Conservation (phyloP, 768 basidiomycete genomes). For the Megacollybia marginata region DNA sequence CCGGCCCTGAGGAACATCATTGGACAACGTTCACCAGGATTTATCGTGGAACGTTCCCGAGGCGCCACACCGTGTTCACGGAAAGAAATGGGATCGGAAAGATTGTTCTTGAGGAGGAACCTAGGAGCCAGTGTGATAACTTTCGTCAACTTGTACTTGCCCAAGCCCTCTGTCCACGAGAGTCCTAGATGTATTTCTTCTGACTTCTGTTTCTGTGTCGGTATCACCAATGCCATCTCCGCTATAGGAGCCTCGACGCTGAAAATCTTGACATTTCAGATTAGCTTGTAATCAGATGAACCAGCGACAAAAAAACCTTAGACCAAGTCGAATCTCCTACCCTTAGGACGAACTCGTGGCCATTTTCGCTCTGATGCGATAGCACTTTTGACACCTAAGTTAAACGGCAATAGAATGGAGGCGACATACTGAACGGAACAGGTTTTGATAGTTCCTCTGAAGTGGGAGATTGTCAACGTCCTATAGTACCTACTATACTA, state of each 20-base stretch:
- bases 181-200: constrained; percentile 78
- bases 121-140: constrained; percentile 88
- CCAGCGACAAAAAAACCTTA: constrained; percentile 38
- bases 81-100: constrained; percentile 62
- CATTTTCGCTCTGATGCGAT: constrained; percentile 72
- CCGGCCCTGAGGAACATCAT: constrained; percentile 61
- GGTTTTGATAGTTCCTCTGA: constrained; percentile 44
- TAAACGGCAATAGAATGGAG: not conserved
- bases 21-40: constrained; percentile 61
- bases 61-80: constrained; percentile 78
- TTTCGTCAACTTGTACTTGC: constrained; percentile 95
- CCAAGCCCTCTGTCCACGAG: constrained; percentile 90
- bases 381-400: constrained; percentile 48
- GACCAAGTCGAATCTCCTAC: constrained; percentile 87
- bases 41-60: constrained; percentile 51
- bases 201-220: constrained; percentile 50
- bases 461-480: not conserved
- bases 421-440: constrained; percentile 71
- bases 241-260: constrained; percentile 89
- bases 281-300: not conserved
- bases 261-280: constrained; percentile 43
- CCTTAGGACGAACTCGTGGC: constrained; percentile 78
- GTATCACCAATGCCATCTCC: constrained; percentile 75
- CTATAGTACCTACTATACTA: too few relatives aligned
- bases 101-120: constrained; percentile 82